A percentile compares a stretch with the other conserved stretches of the same genome.
Evolutionary conservation across 768 basidiomycete species (phyloP).

Genomic region (Asterophora parasitica): DNA sequence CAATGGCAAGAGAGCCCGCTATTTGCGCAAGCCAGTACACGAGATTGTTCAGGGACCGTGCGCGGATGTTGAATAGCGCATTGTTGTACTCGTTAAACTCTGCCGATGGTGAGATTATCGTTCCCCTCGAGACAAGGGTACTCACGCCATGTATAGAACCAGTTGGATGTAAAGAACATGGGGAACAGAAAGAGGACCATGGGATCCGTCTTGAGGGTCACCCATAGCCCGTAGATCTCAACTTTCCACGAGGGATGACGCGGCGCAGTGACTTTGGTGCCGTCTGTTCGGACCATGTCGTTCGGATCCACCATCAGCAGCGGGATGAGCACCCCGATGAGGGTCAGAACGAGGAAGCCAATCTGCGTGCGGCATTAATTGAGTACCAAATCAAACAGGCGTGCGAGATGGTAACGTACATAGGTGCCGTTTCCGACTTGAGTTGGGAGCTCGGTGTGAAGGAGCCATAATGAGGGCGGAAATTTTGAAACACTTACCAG

Average conservation of each 20-base stretch:
- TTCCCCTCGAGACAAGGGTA: slow-evolving; percentile 3
- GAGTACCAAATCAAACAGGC: background rate
- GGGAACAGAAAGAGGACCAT: slow-evolving; percentile 74
- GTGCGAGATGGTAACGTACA: slow-evolving; percentile 34
- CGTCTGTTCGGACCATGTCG: slow-evolving; percentile 71
- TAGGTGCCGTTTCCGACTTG: slow-evolving; percentile 72
- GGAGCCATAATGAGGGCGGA: background rate
- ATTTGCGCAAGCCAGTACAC: slow-evolving; percentile 82
- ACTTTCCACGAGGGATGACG: slow-evolving; percentile 75
- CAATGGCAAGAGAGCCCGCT: slow-evolving; percentile 67
- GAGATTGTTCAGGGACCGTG: slow-evolving; percentile 70
- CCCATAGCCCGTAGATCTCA: slow-evolving; percentile 65
- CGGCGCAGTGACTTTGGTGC: slow-evolving; percentile 56
- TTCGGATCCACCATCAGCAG: slow-evolving; percentile 67
- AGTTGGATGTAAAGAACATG: slow-evolving; percentile 82
- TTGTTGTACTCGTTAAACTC: slow-evolving; percentile 79
- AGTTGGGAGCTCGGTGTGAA: background rate
- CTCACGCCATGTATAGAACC: slow-evolving; percentile 85
- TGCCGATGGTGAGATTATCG: slow-evolving; percentile 22
- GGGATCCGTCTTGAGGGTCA: slow-evolving; percentile 66
- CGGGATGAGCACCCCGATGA: slow-evolving; percentile 64
- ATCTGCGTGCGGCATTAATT: slow-evolving; percentile 39
- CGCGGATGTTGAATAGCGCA: slow-evolving; percentile 77
- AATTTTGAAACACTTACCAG: slow-evolving; percentile 27
- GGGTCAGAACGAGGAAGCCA: slow-evolving; percentile 67